These are phyloP conservation scores for Clitopilus passeckerianus DNA, from an alignment of 768 basidiomycete species.

Conservation along the genomic window DNA sequence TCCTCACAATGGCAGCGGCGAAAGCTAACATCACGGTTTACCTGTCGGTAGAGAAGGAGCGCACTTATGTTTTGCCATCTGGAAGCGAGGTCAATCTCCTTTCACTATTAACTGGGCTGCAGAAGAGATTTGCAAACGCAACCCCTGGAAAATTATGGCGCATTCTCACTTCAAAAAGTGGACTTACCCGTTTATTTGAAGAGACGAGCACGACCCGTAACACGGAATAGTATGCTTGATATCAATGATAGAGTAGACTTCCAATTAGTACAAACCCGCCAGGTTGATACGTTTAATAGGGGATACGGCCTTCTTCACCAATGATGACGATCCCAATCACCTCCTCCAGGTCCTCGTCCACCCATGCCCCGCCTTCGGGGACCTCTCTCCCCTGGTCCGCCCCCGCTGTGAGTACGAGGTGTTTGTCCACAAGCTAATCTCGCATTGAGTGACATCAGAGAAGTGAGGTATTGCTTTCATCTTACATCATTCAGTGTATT, in stretches of 20 bases:
- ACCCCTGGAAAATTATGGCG: constrained; percentile 7
- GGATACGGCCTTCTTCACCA: constrained; percentile 8
- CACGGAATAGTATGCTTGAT: too few relatives aligned
- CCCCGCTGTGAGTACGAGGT: constrained; percentile 55
- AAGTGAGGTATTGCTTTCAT: constrained; percentile 2
- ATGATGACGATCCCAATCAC: constrained; percentile 57
- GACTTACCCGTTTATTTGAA: background rate
- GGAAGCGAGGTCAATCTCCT: background rate
- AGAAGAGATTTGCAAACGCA: background rate
- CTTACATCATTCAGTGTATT: constrained; percentile 86
- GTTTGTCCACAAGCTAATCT: constrained; percentile 74
- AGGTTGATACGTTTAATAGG: too few relatives aligned
- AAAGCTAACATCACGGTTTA: constrained; percentile 18
- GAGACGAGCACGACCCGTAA: background rate
- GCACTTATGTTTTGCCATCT: background rate
- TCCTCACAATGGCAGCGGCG: constrained; percentile 21
- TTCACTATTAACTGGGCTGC: constrained; percentile 1
- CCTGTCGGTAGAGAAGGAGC: constrained; percentile 18
- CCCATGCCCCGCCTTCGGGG: constrained; percentile 51
- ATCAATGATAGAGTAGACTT: too few relatives aligned
- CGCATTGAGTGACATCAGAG: constrained; percentile 1
- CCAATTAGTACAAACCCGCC: too few relatives aligned
- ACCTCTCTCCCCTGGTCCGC: constrained; percentile 48
- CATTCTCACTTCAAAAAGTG: background rate
- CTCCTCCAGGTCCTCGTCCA: constrained; percentile 32